Percentiles rank a stretch among this genome's conserved stretches.
These are phyloP conservation scores for Blastobotrys robertii DNA, from an alignment of 805 yeast species.

Conservation along the genomic window DNA sequence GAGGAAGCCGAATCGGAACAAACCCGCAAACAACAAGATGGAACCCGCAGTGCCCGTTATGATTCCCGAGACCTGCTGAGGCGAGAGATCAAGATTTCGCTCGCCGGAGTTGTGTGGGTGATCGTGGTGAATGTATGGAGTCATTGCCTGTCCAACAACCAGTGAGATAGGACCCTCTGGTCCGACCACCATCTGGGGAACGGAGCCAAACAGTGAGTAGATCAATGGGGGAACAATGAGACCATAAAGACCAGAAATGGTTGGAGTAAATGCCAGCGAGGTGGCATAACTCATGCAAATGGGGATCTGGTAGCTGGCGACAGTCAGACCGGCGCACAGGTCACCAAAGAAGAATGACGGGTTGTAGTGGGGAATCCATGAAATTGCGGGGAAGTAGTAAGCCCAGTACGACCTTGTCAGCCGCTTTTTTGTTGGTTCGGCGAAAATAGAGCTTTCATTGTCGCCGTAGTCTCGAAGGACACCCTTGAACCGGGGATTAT, in stretches of 20 bases:
- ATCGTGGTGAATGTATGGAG: constrained; percentile 36
- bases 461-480: no score
- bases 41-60: constrained; percentile 72
- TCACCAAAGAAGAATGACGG: constrained; percentile 42
- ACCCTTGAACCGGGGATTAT: no score
- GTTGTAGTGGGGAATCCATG: constrained; percentile 42
- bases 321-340: constrained; percentile 70
- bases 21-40: constrained; percentile 58
- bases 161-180: constrained; percentile 86
- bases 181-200: constrained; percentile 83
- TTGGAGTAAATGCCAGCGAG: constrained; percentile 75
- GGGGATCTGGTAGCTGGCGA: constrained; percentile 90
- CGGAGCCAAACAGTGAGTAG: constrained; percentile 71
- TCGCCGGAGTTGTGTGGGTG: constrained; percentile 2
- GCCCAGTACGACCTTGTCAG: constrained; percentile 26
- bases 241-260: constrained; percentile 68
- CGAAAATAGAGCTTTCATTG: no score
- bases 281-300: constrained; percentile 76
- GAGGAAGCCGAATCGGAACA: constrained; percentile 76
- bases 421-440: no score
- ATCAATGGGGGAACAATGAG: constrained; percentile 70
- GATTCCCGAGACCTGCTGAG: constrained; percentile 52
- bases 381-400: constrained; percentile 47
- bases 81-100: constrained; percentile 24
- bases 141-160: constrained; percentile 71